Conservation (phyloP, 73 alveolate species). For the Paramecium primaurelia region DNA sequence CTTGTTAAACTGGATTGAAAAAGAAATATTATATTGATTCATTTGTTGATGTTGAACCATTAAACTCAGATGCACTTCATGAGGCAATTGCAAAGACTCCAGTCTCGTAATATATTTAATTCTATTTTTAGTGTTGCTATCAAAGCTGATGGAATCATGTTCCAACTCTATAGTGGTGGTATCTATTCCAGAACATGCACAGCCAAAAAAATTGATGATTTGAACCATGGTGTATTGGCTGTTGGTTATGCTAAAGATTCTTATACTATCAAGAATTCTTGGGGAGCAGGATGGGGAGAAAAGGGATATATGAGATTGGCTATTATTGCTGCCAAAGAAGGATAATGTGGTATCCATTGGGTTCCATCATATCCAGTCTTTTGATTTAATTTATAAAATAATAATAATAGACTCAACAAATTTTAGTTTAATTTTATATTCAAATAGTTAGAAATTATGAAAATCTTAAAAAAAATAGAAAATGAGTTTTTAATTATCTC, state of each 20-base stretch:
- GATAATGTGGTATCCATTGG: slow-evolving; percentile 61
- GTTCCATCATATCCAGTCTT: slow-evolving; percentile 57
- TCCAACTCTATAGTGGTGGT: slow-evolving; percentile 77
- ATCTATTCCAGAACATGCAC: slow-evolving; percentile 45
- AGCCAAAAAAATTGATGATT: background rate
- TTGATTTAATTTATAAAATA: background rate
- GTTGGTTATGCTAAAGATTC: slow-evolving; percentile 69
- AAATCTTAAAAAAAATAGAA: no score
- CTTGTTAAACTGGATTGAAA: slow-evolving; percentile 23
- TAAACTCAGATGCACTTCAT: slow-evolving; percentile 43
- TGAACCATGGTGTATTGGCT: slow-evolving; percentile 79
- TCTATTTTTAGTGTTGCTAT: slow-evolving; percentile 61
- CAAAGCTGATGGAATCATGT: slow-evolving; percentile 68
- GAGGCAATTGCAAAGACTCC: slow-evolving; percentile 65
- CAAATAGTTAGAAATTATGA: background rate
- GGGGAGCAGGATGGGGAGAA: slow-evolving; percentile 70
- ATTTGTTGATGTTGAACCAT: slow-evolving; percentile 47
- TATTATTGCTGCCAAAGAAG: background rate
- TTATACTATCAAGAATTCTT: slow-evolving; percentile 66
- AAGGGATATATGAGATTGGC: slow-evolving; percentile 66
- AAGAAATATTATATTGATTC: background rate
- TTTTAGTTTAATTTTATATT: background rate
- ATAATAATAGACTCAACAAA: background rate
- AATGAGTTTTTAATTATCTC: no score
- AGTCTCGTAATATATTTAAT: slow-evolving; percentile 43